These are phyloP conservation scores for Pythium rhizo-oryzae DNA, from an alignment of 352 stramenopile genomes.

Conservation along the genomic window DNA sequence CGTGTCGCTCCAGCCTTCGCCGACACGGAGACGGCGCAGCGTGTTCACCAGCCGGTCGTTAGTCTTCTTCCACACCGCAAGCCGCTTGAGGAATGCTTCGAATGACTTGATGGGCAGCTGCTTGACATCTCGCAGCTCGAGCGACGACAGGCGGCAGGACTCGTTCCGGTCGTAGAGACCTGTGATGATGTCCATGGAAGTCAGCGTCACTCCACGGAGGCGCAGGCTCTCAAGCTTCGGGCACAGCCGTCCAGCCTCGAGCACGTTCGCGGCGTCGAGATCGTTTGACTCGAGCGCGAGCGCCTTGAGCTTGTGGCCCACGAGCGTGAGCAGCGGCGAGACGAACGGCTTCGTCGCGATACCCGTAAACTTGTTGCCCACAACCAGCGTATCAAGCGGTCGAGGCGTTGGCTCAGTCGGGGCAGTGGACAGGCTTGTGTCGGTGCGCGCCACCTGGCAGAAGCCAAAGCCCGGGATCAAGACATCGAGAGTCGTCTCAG, in stretches of 20 bases:
- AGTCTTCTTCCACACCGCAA: neutral
- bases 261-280: neutral
- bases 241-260: neutral
- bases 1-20: neutral
- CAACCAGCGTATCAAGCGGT: neutral
- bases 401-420: neutral
- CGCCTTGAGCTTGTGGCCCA: neutral
- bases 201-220: neutral
- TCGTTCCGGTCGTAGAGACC: neutral
- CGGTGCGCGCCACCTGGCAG: neutral
- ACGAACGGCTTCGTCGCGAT: constrained; percentile 4
- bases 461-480: constrained; percentile 10
- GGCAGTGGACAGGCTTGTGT: neutral
- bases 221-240: neutral
- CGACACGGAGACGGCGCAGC: constrained; percentile 3
- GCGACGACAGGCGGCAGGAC: neutral
- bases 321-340: neutral
- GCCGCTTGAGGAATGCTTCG: neutral
- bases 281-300: constrained; percentile 11
- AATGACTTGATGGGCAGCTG: neutral
- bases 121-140: neutral
- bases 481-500: neutral
- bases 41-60: constrained; percentile 1
- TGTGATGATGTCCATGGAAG: neutral
- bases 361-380: neutral